Percentiles rank a stretch among this genome's conserved stretches.
Evolutionary conservation across 2,329 filamentous ascomycete genomes (phyloP).

Genomic region (Xylaria multiplex): DNA sequence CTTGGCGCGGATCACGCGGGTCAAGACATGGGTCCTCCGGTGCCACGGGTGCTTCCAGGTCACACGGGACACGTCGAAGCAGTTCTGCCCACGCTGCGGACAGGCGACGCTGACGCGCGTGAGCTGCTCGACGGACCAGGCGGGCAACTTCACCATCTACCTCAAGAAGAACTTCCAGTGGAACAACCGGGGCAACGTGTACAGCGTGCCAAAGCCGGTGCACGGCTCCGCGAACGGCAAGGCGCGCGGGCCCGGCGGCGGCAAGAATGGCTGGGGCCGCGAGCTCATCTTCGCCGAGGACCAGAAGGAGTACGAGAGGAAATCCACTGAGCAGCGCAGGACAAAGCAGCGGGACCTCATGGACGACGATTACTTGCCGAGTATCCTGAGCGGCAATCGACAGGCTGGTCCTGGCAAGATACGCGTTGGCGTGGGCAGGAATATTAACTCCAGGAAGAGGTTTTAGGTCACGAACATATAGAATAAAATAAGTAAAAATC

Average conservation of each 20-base stretch:
- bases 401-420: conserved; percentile 70
- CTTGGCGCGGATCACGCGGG: conserved; percentile 80
- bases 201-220: conserved; percentile 90
- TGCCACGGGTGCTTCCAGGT: conserved; percentile 94
- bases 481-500: neutral
- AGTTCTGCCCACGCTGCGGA: conserved; percentile 93
- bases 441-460: conserved; percentile 82
- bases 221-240: conserved; percentile 84
- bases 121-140: conserved; percentile 82
- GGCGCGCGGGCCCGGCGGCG: conserved; percentile 71
- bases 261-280: conserved; percentile 87
- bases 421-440: conserved; percentile 84
- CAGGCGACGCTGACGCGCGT: conserved; percentile 86
- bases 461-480: conserved; percentile 15
- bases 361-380: conserved; percentile 93
- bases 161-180: conserved; percentile 95
- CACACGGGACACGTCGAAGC: conserved; percentile 83
- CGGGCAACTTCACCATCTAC: conserved; percentile 84
- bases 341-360: conserved; percentile 82
- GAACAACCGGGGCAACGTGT: conserved; percentile 93
- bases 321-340: conserved; percentile 71
- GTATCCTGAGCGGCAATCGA: conserved; percentile 83
- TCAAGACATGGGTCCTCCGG: conserved; percentile 89
- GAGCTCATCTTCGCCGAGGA: conserved; percentile 90
- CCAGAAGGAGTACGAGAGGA: conserved; percentile 87